phyloP scores from a whole-genome alignment of 208 protist genomes.

The Acanthamoeba royreba region DNA sequence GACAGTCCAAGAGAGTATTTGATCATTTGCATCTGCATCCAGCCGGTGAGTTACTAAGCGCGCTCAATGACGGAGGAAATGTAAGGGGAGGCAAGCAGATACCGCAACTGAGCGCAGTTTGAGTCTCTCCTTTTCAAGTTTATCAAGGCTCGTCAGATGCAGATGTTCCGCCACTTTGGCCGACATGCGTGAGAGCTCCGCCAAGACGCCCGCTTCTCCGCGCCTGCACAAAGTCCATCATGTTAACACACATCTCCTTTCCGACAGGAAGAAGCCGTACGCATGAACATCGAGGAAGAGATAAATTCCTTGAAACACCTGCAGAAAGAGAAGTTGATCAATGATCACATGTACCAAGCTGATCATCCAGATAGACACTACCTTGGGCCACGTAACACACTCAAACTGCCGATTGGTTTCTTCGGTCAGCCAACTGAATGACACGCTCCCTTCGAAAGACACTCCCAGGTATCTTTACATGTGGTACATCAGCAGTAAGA shows the following conservation, averaged over 20 bases:
- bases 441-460: not conserved
- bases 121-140: not conserved
- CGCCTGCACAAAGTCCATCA: not conserved
- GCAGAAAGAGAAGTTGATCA: too few species aligned
- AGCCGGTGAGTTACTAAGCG: too few species aligned
- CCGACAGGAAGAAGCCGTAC: not conserved
- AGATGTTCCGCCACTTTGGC: not conserved
- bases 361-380: not conserved
- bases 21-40: constrained; percentile 5
- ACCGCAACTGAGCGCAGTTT: not conserved
- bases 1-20: not conserved
- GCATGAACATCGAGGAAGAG: not conserved
- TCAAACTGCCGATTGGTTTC: not conserved
- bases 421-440: not conserved
- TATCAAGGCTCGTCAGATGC: not conserved
- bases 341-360: too few species aligned
- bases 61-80: too few species aligned
- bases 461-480: not conserved
- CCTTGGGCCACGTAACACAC: not conserved
- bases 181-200: not conserved
- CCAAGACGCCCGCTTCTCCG: not conserved
- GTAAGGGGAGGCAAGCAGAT: too few species aligned
- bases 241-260: not conserved
- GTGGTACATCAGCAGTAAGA: too few species aligned
- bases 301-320: not conserved